phyloP scores from a whole-genome alignment of 768 basidiomycete species.

The Austroboletus festivus region DNA sequence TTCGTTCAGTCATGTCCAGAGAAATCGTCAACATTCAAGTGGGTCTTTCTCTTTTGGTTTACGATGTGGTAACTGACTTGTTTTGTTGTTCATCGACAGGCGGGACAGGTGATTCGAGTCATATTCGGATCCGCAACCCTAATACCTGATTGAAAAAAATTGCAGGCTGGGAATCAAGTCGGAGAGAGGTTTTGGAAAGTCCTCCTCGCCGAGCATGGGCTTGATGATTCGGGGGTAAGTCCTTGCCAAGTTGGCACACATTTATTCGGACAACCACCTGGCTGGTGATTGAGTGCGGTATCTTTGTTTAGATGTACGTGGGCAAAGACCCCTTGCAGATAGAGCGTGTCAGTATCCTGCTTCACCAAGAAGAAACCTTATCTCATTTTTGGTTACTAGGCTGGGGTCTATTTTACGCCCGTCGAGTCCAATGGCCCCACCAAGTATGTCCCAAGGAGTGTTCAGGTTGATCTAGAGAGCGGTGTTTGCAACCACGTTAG shows the following conservation, averaged over 20 bases:
- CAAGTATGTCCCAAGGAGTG: slow-evolving; percentile 87
- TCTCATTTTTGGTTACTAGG: slow-evolving; percentile 37
- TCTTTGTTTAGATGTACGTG: slow-evolving; percentile 50
- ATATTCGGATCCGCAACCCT: slow-evolving; percentile 4
- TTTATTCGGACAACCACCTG: slow-evolving; percentile 15
- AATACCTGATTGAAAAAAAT: slow-evolving; percentile 20
- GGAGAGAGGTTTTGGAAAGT: slow-evolving; percentile 89
- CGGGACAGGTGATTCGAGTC: slow-evolving; percentile 55
- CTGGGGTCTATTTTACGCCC: slow-evolving; percentile 80
- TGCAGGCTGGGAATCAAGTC: slow-evolving; percentile 69
- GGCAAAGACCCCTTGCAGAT: slow-evolving; percentile 76
- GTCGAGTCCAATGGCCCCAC: slow-evolving; percentile 47
- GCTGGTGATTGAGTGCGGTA: slow-evolving; percentile 8
- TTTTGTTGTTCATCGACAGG: slow-evolving; percentile 38
- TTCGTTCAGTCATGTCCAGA: slow-evolving; percentile 50
- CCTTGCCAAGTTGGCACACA: slow-evolving; percentile 4
- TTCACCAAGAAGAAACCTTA: neutral
- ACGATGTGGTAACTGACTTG: slow-evolving; percentile 5
- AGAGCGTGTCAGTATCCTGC: slow-evolving; percentile 51
- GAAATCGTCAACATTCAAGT: slow-evolving; percentile 86
- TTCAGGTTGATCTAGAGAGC: slow-evolving; percentile 87
- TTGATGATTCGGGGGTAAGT: slow-evolving; percentile 65
- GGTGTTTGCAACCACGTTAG: slow-evolving; percentile 79
- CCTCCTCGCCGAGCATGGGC: slow-evolving; percentile 83
- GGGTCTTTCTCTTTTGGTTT: slow-evolving; percentile 11